Percentiles rank a stretch among this genome's conserved stretches.
Conservation (phyloP, 345 rosid species). For the Eucalyptus cloeziana region DNA sequence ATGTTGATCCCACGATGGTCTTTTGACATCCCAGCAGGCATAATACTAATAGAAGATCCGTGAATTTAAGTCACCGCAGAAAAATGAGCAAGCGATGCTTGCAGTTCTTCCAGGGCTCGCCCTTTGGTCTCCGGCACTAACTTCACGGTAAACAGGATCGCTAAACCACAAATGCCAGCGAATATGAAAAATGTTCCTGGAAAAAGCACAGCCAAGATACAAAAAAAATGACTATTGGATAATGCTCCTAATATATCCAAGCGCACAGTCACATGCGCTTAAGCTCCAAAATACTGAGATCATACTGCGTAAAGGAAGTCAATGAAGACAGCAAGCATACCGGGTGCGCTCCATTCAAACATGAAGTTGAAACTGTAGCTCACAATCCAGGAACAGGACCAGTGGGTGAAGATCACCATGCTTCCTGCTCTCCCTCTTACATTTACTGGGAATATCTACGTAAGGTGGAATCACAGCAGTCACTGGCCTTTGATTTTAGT, state of each 20-base stretch:
- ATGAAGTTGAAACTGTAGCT: slow-evolving; percentile 85
- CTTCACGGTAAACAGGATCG: neutral
- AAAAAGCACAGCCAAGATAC: neutral
- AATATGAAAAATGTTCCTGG: slow-evolving; percentile 38
- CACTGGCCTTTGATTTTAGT: neutral
- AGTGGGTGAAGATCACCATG: slow-evolving; percentile 67
- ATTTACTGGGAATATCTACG: slow-evolving; percentile 73
- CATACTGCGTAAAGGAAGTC: neutral
- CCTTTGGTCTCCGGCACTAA: slow-evolving; percentile 19
- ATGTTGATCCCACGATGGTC: neutral
- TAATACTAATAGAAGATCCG: neutral
- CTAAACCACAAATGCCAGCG: neutral
- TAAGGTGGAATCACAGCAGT: neutral
- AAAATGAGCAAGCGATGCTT: slow-evolving; percentile 2
- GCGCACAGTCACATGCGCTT: neutral
- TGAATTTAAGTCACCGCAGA: neutral
- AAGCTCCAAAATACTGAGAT: neutral
- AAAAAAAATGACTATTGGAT: neutral
- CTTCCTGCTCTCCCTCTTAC: slow-evolving; percentile 81
- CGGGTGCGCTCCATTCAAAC: slow-evolving; percentile 69
- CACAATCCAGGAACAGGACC: slow-evolving; percentile 86
- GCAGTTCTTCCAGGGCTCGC: slow-evolving; percentile 6
- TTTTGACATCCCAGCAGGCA: neutral
- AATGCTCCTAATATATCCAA: neutral
- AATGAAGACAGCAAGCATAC: neutral